Evolutionary conservation across 768 basidiomycete species (phyloP).

Genomic region (Russula foetens): DNA sequence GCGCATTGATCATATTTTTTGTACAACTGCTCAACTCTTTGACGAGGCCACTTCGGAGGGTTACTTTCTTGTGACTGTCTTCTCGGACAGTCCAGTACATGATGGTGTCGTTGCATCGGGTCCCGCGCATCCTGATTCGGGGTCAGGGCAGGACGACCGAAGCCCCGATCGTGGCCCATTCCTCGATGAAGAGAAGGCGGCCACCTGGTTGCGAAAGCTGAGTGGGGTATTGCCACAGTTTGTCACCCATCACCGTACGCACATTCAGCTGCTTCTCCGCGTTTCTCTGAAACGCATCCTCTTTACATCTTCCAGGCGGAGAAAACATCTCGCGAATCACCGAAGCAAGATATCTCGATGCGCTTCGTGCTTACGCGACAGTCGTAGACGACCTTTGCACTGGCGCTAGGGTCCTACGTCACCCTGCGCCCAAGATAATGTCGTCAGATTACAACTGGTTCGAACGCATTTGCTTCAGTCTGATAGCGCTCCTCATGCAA

Average conservation of each 20-base stretch:
- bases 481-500: conserved; percentile 4
- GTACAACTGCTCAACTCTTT: background rate
- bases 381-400: background rate
- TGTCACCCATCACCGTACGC: conserved; percentile 6
- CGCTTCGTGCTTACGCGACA: background rate
- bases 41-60: background rate
- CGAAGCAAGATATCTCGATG: background rate
- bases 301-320: background rate
- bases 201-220: background rate
- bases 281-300: background rate
- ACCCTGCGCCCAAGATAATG: background rate
- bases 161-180: background rate
- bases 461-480: conserved; percentile 4
- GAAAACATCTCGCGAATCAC: background rate
- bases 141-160: background rate
- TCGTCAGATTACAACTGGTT: background rate
- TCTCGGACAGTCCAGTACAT: background rate
- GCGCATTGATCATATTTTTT: background rate
- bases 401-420: too few relatives aligned
- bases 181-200: background rate
- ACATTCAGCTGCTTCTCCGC: background rate
- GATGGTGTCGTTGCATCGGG: background rate
- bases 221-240: background rate
- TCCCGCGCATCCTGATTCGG: too few relatives aligned
- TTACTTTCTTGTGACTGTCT: background rate